Evolutionary conservation across 257 asterid species (phyloP).

Genomic region (Solanum paucissectum): DNA sequence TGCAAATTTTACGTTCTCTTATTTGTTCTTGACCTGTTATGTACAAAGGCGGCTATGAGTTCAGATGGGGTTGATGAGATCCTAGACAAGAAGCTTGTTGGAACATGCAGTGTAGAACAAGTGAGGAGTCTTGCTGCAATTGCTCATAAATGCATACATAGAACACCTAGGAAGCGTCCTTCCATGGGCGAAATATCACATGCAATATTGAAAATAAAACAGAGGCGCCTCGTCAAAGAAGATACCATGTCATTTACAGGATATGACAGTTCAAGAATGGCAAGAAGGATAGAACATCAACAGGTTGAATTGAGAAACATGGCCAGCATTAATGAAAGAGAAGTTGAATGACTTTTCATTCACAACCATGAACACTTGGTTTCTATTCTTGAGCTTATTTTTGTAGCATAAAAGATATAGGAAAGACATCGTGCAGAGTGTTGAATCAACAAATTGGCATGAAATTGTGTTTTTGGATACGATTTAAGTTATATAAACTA

Average conservation of each 20-base stretch:
- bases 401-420: neutral
- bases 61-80: conserved; percentile 86
- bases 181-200: conserved; percentile 73
- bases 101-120: conserved; percentile 55
- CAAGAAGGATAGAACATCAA: conserved; percentile 54
- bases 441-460: neutral
- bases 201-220: conserved; percentile 62
- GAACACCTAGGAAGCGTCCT: conserved; percentile 66
- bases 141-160: conserved; percentile 66
- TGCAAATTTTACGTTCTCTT: neutral
- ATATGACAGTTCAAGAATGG: conserved; percentile 52
- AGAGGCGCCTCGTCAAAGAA: conserved; percentile 46
- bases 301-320: conserved; percentile 64
- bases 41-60: conserved; percentile 72
- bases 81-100: conserved; percentile 63
- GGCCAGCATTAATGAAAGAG: conserved; percentile 35
- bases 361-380: neutral
- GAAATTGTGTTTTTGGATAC: neutral
- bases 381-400: neutral
- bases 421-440: neutral
- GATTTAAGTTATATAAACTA: neutral
- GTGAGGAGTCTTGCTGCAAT: conserved; percentile 62
- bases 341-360: conserved; percentile 5
- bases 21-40: neutral
- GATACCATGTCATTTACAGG: conserved; percentile 55